Percentiles rank a stretch among this genome's conserved stretches.
Evolutionary conservation across 2,329 filamentous ascomycete species (phyloP).

Genomic region (Coniochaeta sp.): DNA sequence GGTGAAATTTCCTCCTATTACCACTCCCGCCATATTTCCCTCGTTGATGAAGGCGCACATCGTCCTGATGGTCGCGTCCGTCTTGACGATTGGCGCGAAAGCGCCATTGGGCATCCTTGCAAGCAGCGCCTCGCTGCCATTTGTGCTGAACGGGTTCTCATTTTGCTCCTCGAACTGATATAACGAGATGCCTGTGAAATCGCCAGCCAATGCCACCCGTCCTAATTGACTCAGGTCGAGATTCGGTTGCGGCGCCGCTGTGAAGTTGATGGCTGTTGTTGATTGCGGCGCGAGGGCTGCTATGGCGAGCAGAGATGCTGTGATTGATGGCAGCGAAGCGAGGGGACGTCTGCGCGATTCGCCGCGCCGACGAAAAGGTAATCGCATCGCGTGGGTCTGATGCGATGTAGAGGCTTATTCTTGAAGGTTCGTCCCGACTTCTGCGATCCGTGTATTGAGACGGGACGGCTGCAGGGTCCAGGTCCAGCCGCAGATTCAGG

Average conservation of each 20-base stretch:
- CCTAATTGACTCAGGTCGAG: slow-evolving; percentile 76
- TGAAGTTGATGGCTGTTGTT: slow-evolving; percentile 47
- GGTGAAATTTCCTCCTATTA: slow-evolving; percentile 94
- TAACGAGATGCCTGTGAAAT: slow-evolving; percentile 86
- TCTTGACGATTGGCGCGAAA: slow-evolving; percentile 65
- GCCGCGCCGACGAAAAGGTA: slow-evolving; percentile 34
- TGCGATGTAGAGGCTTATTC: slow-evolving; percentile 3
- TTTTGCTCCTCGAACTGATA: slow-evolving; percentile 80
- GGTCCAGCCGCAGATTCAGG: slow-evolving; percentile 2
- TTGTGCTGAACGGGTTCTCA: slow-evolving; percentile 57
- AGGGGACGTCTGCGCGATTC: slow-evolving; percentile 28
- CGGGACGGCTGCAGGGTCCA: slow-evolving; percentile 2
- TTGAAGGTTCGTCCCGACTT: not conserved
- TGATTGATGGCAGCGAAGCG: slow-evolving; percentile 21
- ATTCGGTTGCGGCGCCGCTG: slow-evolving; percentile 57
- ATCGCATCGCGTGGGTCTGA: slow-evolving; percentile 35
- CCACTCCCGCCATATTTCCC: slow-evolving; percentile 63
- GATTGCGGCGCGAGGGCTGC: slow-evolving; percentile 31
- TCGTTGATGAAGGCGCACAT: slow-evolving; percentile 76
- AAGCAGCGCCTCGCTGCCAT: slow-evolving; percentile 77
- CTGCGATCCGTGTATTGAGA: not conserved
- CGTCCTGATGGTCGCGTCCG: slow-evolving; percentile 77
- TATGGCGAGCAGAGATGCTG: slow-evolving; percentile 23
- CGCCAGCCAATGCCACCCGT: slow-evolving; percentile 75
- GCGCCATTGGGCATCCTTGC: slow-evolving; percentile 78